Evolutionary conservation across 306 rosid species (phyloP), one percentile per base, ranked within the genome.

Genomic region (Castanea sativa): DNA sequence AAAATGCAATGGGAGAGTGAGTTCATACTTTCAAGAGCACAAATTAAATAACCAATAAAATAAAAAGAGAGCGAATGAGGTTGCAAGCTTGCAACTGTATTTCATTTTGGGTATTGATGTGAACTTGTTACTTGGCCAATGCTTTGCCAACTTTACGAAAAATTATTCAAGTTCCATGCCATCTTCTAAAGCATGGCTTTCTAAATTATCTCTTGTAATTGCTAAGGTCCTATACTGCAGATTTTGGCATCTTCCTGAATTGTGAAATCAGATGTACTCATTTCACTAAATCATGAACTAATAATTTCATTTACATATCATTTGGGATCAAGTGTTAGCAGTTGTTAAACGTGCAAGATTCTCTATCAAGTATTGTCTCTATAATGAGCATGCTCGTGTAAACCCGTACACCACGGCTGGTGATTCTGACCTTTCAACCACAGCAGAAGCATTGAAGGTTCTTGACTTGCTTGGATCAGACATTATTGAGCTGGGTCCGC

Each of bases 371-470:
- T 67, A 81, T 41, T 53, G 55, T 61, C 80, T 64, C 82, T 71
- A 81, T 78, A 55, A 85, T 33, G 65, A 74, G 21, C 49, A 15
- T 83, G 29, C 33, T 69, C 55, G 15, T 89, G 23, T 87, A 77
- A 74, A 91, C 35, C 92, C 98, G 60, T 92, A 88, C 87, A 91
- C 90, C 84, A 92, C 92, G 15, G 91, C 95, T 10, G 97, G 98
- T 74, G 99, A 92, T 87, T 98, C 98, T 64, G 96, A 95, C 82
- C 97, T 95, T 75, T 85, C 96, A 64, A 90, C 93, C 72, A 95
- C 98, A 1, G 94, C 92, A 57, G 87, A 92, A 86, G 98, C 98
- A 78, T 76, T 95, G 86, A 95, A 92, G 88, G 84, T 95, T 76
- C 97, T 92, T 21, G 93, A 93, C 76, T 76, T 85, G 52, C 85